These are phyloP conservation scores for Phytopythium aichiense DNA, from an alignment of 352 stramenopile genomes.

Conservation along the genomic window DNA sequence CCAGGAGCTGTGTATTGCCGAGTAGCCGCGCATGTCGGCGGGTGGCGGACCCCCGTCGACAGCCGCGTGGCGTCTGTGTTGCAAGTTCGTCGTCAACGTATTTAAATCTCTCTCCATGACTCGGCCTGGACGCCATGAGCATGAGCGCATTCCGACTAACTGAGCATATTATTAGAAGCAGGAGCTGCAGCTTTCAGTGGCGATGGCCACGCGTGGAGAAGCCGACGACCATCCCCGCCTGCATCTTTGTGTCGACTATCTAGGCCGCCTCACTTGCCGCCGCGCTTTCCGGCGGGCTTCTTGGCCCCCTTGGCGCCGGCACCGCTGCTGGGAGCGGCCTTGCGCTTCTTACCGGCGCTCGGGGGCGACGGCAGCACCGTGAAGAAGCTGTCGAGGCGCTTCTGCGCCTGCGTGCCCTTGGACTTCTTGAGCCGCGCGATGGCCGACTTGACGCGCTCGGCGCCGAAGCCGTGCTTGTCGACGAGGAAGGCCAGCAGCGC, in stretches of 20 bases:
- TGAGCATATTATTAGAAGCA: background rate
- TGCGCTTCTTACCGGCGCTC: conserved; percentile 53
- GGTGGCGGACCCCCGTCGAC: background rate
- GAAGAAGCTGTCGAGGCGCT: conserved; percentile 97
- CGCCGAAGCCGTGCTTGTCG: conserved; percentile 96
- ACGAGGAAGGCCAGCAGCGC: conserved; percentile 93
- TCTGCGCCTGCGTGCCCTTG: conserved; percentile 93
- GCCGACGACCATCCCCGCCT: background rate
- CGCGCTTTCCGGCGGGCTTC: conserved; percentile 37
- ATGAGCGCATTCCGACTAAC: background rate
- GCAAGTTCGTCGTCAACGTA: background rate
- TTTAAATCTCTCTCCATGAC: conserved; percentile 1
- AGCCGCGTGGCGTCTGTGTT: background rate
- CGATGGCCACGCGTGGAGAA: background rate
- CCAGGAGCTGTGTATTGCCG: background rate
- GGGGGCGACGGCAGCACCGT: conserved; percentile 59
- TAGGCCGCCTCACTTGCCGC: conserved; percentile 49
- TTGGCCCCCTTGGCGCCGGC: conserved; percentile 27
- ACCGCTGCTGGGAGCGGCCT: conserved; percentile 22
- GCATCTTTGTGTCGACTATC: background rate
- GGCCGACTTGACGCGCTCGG: conserved; percentile 87
- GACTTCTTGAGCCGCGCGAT: conserved; percentile 97
- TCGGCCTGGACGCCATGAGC: background rate
- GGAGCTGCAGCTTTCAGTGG: background rate
- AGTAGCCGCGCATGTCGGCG: background rate